These are phyloP conservation scores for Mortierella hygrophila DNA, from an alignment of 192 early-diverging fungal species.

Conservation along the genomic window DNA sequence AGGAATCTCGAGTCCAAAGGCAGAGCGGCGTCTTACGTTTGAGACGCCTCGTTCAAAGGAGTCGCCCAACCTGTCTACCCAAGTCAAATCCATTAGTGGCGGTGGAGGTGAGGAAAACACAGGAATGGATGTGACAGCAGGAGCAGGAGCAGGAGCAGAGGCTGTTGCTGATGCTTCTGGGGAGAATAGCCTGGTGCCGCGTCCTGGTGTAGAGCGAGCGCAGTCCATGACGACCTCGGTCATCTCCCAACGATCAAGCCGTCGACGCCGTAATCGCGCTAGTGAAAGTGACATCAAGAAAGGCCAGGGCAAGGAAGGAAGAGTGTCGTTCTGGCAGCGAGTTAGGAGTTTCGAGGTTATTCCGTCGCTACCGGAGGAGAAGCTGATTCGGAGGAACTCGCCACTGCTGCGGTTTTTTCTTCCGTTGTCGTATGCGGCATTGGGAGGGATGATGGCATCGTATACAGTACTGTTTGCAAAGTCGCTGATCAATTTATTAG, in stretches of 20 bases:
- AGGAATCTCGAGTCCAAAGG: not conserved
- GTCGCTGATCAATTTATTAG: slow-evolving; percentile 80
- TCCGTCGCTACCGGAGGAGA: slow-evolving; percentile 57
- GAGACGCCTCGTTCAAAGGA: slow-evolving; percentile 14
- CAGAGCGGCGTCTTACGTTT: slow-evolving; percentile 23
- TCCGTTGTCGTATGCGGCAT: slow-evolving; percentile 78
- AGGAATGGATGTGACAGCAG: not conserved
- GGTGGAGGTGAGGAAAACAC: not conserved
- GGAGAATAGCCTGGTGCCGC: not conserved
- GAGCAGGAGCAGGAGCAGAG: not conserved
- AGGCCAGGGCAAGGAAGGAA: not conserved
- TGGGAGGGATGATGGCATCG: slow-evolving; percentile 84
- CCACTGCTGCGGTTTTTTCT: slow-evolving; percentile 68
- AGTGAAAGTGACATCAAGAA: not conserved
- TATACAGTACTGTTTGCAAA: slow-evolving; percentile 87
- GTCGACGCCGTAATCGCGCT: slow-evolving; percentile 11
- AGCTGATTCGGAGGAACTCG: slow-evolving; percentile 58
- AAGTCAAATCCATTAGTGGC: not conserved
- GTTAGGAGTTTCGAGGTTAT: slow-evolving; percentile 48
- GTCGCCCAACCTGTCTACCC: not conserved
- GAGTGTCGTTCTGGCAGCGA: slow-evolving; percentile 24
- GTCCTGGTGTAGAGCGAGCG: not conserved
- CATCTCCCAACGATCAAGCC: slow-evolving; percentile 8
- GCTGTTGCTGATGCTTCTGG: not conserved
- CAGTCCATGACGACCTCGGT: slow-evolving; percentile 25